Evolutionary conservation across 2,329 filamentous ascomycete species (phyloP).

Genomic region (Neonectria punicea): DNA sequence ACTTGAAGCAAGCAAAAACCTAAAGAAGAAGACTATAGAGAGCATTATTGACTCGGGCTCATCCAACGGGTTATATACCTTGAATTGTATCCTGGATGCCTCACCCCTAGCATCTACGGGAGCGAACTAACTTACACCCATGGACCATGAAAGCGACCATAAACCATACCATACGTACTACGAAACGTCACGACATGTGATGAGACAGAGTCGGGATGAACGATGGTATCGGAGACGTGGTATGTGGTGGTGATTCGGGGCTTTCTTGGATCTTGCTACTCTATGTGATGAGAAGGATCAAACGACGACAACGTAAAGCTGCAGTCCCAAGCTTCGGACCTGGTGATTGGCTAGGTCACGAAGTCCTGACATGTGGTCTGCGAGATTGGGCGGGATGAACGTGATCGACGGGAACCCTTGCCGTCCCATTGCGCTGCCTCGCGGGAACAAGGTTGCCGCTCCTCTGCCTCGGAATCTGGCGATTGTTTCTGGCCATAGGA

Average conservation of each 20-base stretch:
- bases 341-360: conserved; percentile 2
- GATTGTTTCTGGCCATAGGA: neutral
- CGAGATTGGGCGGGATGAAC: neutral
- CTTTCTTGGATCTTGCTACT: conserved; percentile 24
- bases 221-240: conserved; percentile 16
- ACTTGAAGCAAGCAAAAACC: neutral
- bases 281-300: conserved; percentile 36
- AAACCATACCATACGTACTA: neutral
- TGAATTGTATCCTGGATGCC: neutral
- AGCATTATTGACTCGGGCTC: neutral
- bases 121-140: conserved; percentile 7
- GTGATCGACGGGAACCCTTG: conserved; percentile 16
- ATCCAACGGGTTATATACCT: conserved; percentile 26
- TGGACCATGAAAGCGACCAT: neutral
- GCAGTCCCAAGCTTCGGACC: conserved; percentile 2
- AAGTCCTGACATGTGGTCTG: neutral
- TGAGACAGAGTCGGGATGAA: conserved; percentile 18
- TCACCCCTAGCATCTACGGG: neutral
- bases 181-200: conserved; percentile 17
- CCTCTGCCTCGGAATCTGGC: conserved; percentile 1
- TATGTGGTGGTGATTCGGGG: neutral
- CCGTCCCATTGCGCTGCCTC: neutral
- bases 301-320: conserved; percentile 20
- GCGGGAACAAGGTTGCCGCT: neutral
- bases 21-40: neutral